Evolutionary conservation across 2,329 filamentous ascomycete species (phyloP).

Genomic region (Arthrobotrys entomopaga): DNA sequence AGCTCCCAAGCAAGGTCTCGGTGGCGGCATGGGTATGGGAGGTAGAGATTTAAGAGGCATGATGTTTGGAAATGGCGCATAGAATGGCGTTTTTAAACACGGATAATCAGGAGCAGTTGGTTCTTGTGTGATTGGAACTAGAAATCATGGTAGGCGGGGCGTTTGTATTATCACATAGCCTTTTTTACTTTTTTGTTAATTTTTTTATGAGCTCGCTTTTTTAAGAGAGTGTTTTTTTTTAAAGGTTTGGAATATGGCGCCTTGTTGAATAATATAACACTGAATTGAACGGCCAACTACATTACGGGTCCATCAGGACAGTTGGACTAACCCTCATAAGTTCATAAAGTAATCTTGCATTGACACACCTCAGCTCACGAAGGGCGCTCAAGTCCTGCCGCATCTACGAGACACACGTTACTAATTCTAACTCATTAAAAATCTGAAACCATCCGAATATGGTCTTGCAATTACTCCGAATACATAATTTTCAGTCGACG

Average conservation of each 20-base stretch:
- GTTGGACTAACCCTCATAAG: too few relatives aligned
- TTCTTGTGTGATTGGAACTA: background rate
- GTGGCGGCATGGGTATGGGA: constrained; percentile 12
- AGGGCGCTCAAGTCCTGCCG: too few relatives aligned
- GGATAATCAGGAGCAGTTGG: background rate
- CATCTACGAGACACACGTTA: too few relatives aligned
- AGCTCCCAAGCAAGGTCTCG: constrained; percentile 57
- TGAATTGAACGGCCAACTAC: too few relatives aligned
- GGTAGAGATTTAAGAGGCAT: constrained; percentile 46
- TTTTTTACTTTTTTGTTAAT: constrained; percentile 1
- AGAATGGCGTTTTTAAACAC: constrained; percentile 8
- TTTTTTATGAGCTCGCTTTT: background rate
- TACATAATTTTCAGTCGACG: too few relatives aligned
- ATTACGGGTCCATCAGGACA: too few relatives aligned
- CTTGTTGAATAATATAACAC: background rate
- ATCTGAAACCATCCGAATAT: too few relatives aligned
- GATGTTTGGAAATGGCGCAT: constrained; percentile 51
- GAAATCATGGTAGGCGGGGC: background rate
- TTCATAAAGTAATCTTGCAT: too few relatives aligned
- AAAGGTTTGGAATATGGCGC: background rate
- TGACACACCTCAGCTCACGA: too few relatives aligned
- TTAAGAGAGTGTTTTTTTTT: background rate
- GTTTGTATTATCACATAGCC: constrained; percentile 1
- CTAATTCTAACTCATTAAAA: too few relatives aligned
- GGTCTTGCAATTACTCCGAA: too few relatives aligned